A percentile compares a stretch with the other conserved stretches of the same genome.
Conservation (phyloP, 2,329 filamentous ascomycete genomes). For the Aspergillus brasiliensis region DNA sequence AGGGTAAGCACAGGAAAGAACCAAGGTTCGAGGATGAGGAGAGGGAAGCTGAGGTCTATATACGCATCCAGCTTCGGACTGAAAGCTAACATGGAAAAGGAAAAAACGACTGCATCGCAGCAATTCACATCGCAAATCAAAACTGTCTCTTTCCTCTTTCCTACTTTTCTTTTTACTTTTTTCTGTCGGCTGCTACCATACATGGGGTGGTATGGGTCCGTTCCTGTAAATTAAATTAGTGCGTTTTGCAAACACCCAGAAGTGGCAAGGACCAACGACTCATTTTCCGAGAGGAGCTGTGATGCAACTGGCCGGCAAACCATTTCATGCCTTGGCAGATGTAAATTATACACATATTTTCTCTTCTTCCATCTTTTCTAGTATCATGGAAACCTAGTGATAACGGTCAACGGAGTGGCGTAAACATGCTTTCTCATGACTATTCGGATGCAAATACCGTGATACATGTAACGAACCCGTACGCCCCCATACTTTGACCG, state of each 20-base stretch:
- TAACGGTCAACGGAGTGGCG: no score
- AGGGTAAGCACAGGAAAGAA: neutral
- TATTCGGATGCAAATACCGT: neutral
- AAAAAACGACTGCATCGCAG: neutral
- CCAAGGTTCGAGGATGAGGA: neutral
- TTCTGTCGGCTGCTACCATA: neutral
- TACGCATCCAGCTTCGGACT: conserved; percentile 1
- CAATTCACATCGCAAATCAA: neutral
- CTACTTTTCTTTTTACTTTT: conserved; percentile 6
- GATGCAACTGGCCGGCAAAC: no score
- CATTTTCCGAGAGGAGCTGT: neutral
- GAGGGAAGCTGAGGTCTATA: neutral
- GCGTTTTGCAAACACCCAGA: neutral
- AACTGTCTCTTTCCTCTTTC: neutral
- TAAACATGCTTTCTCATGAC: neutral
- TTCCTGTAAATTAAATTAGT: neutral
- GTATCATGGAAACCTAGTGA: no score
- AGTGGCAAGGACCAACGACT: neutral
- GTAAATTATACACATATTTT: no score
- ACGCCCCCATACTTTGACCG: neutral
- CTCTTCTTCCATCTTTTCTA: no score
- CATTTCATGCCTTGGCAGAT: no score
- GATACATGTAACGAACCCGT: neutral
- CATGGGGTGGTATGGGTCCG: conserved; percentile 1
- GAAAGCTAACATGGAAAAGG: neutral